These are phyloP conservation scores for Chlamydomonas sphaeroides DNA, from an alignment of 139 green algal genomes.

Conservation along the genomic window DNA sequence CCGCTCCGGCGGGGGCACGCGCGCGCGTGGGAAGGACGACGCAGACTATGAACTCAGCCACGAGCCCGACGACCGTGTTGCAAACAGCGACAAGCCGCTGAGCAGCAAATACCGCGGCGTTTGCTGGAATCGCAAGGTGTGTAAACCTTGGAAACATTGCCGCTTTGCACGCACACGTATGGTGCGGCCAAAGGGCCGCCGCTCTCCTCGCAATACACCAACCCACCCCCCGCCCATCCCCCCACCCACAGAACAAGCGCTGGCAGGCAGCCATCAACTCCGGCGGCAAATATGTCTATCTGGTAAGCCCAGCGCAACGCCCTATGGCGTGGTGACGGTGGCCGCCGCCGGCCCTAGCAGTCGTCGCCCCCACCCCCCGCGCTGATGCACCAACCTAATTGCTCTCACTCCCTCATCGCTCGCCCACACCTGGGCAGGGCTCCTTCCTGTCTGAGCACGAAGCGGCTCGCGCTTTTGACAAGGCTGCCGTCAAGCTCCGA, in stretches of 20 bases:
- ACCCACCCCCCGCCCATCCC: background rate
- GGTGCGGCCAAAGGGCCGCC: background rate
- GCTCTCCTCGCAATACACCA: background rate
- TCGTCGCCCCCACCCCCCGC: too few species aligned
- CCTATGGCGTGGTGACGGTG: too few species aligned
- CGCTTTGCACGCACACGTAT: background rate
- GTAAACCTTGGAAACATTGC: background rate
- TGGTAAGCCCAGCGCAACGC: conserved; percentile 10
- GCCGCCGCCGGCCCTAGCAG: too few species aligned
- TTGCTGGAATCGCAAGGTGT: conserved; percentile 66
- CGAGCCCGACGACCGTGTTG: background rate
- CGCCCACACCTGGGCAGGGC: too few species aligned
- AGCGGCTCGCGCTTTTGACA: conserved; percentile 59
- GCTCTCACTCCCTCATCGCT: too few species aligned
- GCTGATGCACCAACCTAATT: too few species aligned
- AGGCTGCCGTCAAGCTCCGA: conserved; percentile 55
- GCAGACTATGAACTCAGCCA: background rate
- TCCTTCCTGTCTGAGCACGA: conserved; percentile 62
- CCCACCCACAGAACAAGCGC: conserved; percentile 14
- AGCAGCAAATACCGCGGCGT: conserved; percentile 50
- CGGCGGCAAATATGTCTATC: conserved; percentile 64
- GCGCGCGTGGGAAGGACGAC: background rate
- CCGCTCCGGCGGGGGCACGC: background rate
- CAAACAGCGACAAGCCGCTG: conserved; percentile 41
- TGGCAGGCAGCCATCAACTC: conserved; percentile 71